Base-by-base conservation (phyloP, 352 stramenopile genomes). In the Bremia lactucae region DNA sequence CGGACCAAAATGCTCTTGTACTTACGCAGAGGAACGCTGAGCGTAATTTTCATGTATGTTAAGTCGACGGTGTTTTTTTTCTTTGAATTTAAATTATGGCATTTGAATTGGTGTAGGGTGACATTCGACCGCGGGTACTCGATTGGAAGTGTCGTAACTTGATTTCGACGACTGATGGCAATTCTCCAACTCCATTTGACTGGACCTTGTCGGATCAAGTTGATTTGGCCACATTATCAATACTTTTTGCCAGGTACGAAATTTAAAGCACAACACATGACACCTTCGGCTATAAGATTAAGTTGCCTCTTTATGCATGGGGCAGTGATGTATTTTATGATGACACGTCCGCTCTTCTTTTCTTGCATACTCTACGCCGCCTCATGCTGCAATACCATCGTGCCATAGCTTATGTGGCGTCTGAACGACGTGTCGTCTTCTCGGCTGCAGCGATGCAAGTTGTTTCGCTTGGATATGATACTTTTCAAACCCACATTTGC, bases 281-380 rank as follows among this genome's bases (percentile, higher is more conserved):
- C 0, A 8, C 19, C 10, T 16, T 8, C 29, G 4, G 25, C 8
- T 29, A 3, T 31, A 9, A 15, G n/a, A 41, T 19, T 41, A 25
- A 23, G 15, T 2, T 14, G 4, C 8, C 14, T 7, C 8, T 36
- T 11, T 36, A 14, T 31, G 6, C 16, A 6, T 33, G n/a, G 52
- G 6, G 11, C 41, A 86, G 73, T 22, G 71, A 86, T 16, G 67
- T 86, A 2, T 80, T 87, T 31, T 84, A 84, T 45, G 71, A 87
- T 41, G 66, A 77, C 31, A 40, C 53, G 10, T 60, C 62, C 9
- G 59, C 68, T 5, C 42, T 49, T 10, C 13, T 53, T 11, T 83
- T 81, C 38, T 47, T 87, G 4, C 19, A 55, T 33, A 55, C 55
- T 10, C 42, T 87, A 3, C 45, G 54, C 4, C 21, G 31, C 2